phyloP scores from a whole-genome alignment of 2,329 filamentous ascomycete genomes.

The Colletotrichum cuscutae region DNA sequence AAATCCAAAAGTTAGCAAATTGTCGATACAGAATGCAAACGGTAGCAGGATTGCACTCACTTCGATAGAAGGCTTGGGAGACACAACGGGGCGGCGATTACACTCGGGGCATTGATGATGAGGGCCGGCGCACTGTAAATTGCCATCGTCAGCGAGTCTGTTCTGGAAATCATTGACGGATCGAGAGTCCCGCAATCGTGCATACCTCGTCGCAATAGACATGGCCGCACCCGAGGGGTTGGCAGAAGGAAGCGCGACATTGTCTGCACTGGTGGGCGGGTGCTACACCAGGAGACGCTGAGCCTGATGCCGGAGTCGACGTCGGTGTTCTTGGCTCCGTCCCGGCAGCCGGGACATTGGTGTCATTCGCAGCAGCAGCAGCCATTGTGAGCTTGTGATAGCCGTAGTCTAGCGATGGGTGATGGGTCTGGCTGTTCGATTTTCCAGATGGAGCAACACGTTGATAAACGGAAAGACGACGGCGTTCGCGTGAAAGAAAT shows the following conservation, averaged over 20 bases:
- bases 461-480: background rate
- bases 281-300: background rate
- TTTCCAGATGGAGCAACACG: no score
- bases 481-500: background rate
- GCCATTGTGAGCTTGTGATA: background rate
- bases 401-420: background rate
- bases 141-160: background rate
- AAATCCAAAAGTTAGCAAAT: background rate
- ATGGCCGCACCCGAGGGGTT: constrained; percentile 20
- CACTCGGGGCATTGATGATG: background rate
- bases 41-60: background rate
- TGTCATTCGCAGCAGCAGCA: background rate
- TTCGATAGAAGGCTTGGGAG: background rate
- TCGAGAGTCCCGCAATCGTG: background rate
- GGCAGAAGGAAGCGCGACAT: constrained; percentile 9
- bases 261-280: constrained; percentile 18
- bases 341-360: background rate
- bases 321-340: background rate
- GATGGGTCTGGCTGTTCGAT: background rate
- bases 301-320: background rate
- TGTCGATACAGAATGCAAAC: background rate
- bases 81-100: background rate
- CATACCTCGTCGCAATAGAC: constrained; percentile 18
- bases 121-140: background rate
- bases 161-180: background rate